These are phyloP conservation scores for Neckera pumila DNA, from an alignment of 225 moss, liverwort and hornwort species.

Conservation along the genomic window DNA sequence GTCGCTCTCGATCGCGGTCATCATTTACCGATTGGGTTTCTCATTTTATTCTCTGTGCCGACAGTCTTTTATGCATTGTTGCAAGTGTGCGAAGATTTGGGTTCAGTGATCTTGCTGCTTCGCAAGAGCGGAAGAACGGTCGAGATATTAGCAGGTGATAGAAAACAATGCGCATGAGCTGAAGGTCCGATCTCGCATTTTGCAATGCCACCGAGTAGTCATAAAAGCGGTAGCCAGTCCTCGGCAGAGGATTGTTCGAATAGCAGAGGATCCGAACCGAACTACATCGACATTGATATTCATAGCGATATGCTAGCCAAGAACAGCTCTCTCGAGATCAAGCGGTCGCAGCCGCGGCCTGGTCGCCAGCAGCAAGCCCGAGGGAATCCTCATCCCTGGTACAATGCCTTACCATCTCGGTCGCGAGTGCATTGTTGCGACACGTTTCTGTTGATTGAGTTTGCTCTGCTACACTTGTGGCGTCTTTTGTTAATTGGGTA, in stretches of 20 bases:
- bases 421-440: neutral
- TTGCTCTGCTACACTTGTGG: neutral
- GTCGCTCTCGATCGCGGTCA: neutral
- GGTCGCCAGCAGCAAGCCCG: neutral
- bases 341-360: neutral
- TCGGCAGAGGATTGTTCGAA: neutral
- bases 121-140: neutral
- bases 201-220: conserved; percentile 18
- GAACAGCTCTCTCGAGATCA: neutral
- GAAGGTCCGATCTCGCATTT: neutral
- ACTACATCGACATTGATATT: conserved; percentile 26
- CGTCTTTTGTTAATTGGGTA: neutral
- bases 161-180: neutral
- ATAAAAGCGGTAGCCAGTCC: neutral
- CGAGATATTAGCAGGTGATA: neutral
- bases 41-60: neutral
- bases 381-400: conserved; percentile 8
- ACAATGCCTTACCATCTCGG: neutral
- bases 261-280: neutral
- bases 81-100: neutral
- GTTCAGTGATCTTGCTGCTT: neutral
- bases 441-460: neutral
- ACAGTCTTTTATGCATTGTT: neutral
- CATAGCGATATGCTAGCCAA: neutral
- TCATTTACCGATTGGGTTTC: neutral